phyloP scores from a whole-genome alignment of 1,284 basidiomycete genomes.

The Sanguinoderma infundibulare region DNA sequence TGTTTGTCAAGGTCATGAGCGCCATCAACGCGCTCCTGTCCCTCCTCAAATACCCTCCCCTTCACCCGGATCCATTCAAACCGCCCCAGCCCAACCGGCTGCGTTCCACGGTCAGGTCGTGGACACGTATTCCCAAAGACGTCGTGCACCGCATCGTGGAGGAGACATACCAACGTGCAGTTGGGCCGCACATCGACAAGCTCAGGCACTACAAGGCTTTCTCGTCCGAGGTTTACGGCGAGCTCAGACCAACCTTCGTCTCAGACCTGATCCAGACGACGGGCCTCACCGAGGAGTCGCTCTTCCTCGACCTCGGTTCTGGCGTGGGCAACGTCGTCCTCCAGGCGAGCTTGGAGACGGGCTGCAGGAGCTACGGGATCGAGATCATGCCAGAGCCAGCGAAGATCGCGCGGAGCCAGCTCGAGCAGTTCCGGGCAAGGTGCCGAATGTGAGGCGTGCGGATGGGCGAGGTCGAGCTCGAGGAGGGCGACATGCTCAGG shows the following conservation, averaged over 20 bases:
- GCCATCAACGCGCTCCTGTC: slow-evolving; percentile 63
- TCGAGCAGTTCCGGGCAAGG: slow-evolving; percentile 62
- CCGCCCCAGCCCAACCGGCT: slow-evolving; percentile 51
- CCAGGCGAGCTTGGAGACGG: slow-evolving; percentile 75
- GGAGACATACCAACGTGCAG: slow-evolving; percentile 79
- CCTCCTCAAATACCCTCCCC: slow-evolving; percentile 62
- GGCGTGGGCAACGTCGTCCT: slow-evolving; percentile 81
- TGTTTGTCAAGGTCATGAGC: slow-evolving; percentile 65
- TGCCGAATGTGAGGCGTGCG: slow-evolving; percentile 79
- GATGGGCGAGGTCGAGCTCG: slow-evolving; percentile 70
- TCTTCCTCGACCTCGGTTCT: slow-evolving; percentile 79
- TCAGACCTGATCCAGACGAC: slow-evolving; percentile 66
- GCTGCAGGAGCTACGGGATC: slow-evolving; percentile 74
- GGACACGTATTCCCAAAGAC: slow-evolving; percentile 58
- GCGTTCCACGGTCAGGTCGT: slow-evolving; percentile 48
- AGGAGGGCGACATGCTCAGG: slow-evolving; percentile 74
- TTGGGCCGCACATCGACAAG: slow-evolving; percentile 68
- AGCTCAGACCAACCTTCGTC: slow-evolving; percentile 72
- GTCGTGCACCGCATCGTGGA: slow-evolving; percentile 73
- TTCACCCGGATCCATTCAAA: slow-evolving; percentile 52
- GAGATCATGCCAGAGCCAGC: slow-evolving; percentile 69
- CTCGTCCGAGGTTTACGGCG: slow-evolving; percentile 77
- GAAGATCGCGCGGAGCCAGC: slow-evolving; percentile 63
- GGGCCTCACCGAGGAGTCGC: slow-evolving; percentile 58
- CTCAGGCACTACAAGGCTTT: slow-evolving; percentile 75